A percentile compares a stretch with the other conserved stretches of the same genome.
Evolutionary conservation across 2,329 filamentous ascomycete genomes (phyloP).

Genomic region (Myriosclerotinia scirpicola): DNA sequence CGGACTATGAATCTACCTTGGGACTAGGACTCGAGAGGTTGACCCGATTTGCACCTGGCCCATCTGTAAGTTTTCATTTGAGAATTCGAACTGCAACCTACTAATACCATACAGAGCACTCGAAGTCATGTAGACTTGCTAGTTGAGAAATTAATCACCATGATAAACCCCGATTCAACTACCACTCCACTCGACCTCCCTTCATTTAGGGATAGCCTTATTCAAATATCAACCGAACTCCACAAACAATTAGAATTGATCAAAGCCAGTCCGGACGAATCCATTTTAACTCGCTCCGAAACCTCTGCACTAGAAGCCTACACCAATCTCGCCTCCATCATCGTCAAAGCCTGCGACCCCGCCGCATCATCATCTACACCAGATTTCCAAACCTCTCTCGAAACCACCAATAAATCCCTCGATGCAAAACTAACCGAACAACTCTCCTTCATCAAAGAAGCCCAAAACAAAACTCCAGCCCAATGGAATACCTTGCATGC

Average conservation of each 20-base stretch:
- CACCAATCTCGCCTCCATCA: constrained; percentile 31
- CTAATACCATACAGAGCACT: constrained; percentile 30
- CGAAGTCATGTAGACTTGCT: constrained; percentile 32
- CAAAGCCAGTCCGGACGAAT: neutral
- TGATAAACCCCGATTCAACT: constrained; percentile 24
- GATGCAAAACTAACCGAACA: constrained; percentile 27
- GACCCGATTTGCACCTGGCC: constrained; percentile 33
- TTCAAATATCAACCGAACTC: constrained; percentile 4
- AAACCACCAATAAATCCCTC: constrained; percentile 28
- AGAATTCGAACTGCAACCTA: neutral
- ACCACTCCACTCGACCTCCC: neutral
- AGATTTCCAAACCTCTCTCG: constrained; percentile 25
- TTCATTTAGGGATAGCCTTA: neutral
- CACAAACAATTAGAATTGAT: constrained; percentile 8
- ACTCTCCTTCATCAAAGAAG: constrained; percentile 13
- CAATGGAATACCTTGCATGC: constrained; percentile 31
- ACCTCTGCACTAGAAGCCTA: constrained; percentile 28
- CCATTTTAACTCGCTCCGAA: constrained; percentile 31
- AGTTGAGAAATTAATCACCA: constrained; percentile 30
- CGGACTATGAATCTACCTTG: constrained; percentile 37
- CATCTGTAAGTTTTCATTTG: constrained; percentile 31
- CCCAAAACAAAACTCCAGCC: constrained; percentile 5
- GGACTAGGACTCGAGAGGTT: constrained; percentile 34
- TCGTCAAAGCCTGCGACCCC: constrained; percentile 28
- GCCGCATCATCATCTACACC: constrained; percentile 21